phyloP scores from a whole-genome alignment of 768 basidiomycete species.

The Tricholoma furcatifolium region DNA sequence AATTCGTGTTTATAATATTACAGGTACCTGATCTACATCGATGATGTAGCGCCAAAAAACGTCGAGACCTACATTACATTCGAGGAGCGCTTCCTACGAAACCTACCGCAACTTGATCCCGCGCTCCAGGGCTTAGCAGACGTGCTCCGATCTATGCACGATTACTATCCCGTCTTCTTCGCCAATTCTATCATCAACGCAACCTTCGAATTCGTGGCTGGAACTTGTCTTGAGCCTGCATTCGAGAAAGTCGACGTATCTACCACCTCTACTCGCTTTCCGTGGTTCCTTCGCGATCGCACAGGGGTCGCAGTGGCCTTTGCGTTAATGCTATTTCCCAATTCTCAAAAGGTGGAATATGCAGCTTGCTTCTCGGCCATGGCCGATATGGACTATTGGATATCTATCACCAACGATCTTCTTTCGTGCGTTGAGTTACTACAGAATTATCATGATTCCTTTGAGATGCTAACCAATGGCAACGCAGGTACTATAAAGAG shows the following conservation, averaged over 20 bases:
- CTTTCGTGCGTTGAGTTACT: slow-evolving; percentile 14
- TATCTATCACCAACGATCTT: slow-evolving; percentile 12
- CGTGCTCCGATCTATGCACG: slow-evolving; percentile 10
- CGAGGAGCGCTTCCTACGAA: slow-evolving; percentile 13
- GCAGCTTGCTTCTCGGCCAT: slow-evolving; percentile 13
- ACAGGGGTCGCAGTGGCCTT: slow-evolving; percentile 12
- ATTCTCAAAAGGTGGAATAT: slow-evolving; percentile 4
- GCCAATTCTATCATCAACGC: no score
- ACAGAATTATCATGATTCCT: no score
- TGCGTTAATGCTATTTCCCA: slow-evolving; percentile 15
- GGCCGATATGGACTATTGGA: slow-evolving; percentile 18
- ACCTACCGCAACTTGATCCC: slow-evolving; percentile 15
- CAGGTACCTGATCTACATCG: slow-evolving; percentile 20
- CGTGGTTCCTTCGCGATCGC: slow-evolving; percentile 19
- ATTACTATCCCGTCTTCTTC: slow-evolving; percentile 14
- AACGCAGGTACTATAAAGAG: slow-evolving; percentile 20
- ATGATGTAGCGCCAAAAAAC: slow-evolving; percentile 7
- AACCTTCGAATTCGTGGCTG: slow-evolving; percentile 17
- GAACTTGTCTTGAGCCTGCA: slow-evolving; percentile 14
- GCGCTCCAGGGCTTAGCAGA: slow-evolving; percentile 13
- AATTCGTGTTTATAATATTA: background rate
- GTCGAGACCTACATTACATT: slow-evolving; percentile 5
- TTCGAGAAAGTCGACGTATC: slow-evolving; percentile 2
- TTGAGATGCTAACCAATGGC: no score
- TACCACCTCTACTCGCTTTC: slow-evolving; percentile 9